Percentiles rank a stretch among this genome's conserved stretches.
phyloP scores from a whole-genome alignment of 2,329 filamentous ascomycete species.

The Leptosphaerulina australis region DNA sequence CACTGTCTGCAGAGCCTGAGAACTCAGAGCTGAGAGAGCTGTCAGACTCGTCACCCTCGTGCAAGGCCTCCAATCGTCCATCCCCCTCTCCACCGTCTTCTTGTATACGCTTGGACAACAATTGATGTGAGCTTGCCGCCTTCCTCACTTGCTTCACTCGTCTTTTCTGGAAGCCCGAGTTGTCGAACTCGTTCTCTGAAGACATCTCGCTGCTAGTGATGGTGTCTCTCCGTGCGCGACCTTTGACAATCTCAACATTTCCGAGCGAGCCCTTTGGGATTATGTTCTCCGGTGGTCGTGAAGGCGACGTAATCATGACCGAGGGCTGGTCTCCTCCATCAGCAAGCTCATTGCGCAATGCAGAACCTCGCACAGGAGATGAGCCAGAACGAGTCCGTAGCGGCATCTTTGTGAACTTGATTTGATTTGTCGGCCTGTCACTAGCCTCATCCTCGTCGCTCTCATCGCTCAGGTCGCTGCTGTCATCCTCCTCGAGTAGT shows the following conservation, averaged over 20 bases:
- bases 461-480: slow-evolving; percentile 82
- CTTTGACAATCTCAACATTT: slow-evolving; percentile 71
- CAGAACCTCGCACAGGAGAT: slow-evolving; percentile 68
- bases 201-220: slow-evolving; percentile 84
- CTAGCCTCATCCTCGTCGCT: slow-evolving; percentile 76
- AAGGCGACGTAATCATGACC: slow-evolving; percentile 62
- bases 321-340: slow-evolving; percentile 58
- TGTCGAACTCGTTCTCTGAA: slow-evolving; percentile 79
- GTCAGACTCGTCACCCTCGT: slow-evolving; percentile 49
- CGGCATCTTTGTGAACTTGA: slow-evolving; percentile 96
- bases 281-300: slow-evolving; percentile 54
- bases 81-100: slow-evolving; percentile 53
- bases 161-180: slow-evolving; percentile 67
- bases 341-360: slow-evolving; percentile 62
- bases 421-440: slow-evolving; percentile 75
- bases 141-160: slow-evolving; percentile 64
- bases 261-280: slow-evolving; percentile 72
- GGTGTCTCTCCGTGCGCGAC: slow-evolving; percentile 73
- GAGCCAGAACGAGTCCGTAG: slow-evolving; percentile 84
- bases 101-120: slow-evolving; percentile 60
- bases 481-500: slow-evolving; percentile 83
- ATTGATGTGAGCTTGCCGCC: slow-evolving; percentile 59
- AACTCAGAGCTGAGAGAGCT: slow-evolving; percentile 50
- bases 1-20: slow-evolving; percentile 62
- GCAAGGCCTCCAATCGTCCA: slow-evolving; percentile 46